Conservation (phyloP, 148 eudicot species). For the Salicornia ramosissima region DNA sequence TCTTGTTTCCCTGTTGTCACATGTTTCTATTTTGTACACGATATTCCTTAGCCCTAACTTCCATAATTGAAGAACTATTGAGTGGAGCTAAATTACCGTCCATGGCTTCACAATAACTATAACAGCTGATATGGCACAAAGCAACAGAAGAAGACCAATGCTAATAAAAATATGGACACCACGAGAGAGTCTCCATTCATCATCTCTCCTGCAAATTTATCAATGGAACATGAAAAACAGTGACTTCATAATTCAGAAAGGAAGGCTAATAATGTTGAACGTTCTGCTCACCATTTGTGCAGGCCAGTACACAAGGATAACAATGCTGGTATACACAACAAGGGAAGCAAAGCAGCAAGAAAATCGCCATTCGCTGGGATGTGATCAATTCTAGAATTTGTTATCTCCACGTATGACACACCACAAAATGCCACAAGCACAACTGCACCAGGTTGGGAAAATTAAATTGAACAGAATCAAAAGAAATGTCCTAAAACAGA, state of each 20-base stretch:
- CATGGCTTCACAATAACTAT: conserved; percentile 71
- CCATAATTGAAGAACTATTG: not conserved
- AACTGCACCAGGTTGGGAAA: conserved; percentile 37
- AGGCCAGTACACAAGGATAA: conserved; percentile 78
- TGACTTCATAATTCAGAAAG: conserved; percentile 2
- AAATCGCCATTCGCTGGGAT: conserved; percentile 75
- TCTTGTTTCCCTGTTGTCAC: not conserved
- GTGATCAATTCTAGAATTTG: conserved; percentile 53
- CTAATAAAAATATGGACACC: conserved; percentile 68
- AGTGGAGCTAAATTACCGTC: conserved; percentile 56
- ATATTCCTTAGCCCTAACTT: not conserved
- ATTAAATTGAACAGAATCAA: conserved; percentile 6
- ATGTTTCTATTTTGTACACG: not conserved
- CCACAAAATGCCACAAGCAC: conserved; percentile 92
- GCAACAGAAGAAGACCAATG: conserved; percentile 80
- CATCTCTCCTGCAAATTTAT: conserved; percentile 80
- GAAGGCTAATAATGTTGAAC: not conserved
- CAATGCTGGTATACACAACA: conserved; percentile 88
- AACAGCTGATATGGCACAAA: conserved; percentile 92
- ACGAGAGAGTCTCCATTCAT: conserved; percentile 82
- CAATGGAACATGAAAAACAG: conserved; percentile 15
- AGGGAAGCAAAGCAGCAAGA: conserved; percentile 92
- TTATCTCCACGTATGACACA: conserved; percentile 72
- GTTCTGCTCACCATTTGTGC: conserved; percentile 71
- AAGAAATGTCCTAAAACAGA: conserved; percentile 9